Base-by-base conservation (phyloP, 2,329 filamentous ascomycete genomes). In the Penicillium italicum region DNA sequence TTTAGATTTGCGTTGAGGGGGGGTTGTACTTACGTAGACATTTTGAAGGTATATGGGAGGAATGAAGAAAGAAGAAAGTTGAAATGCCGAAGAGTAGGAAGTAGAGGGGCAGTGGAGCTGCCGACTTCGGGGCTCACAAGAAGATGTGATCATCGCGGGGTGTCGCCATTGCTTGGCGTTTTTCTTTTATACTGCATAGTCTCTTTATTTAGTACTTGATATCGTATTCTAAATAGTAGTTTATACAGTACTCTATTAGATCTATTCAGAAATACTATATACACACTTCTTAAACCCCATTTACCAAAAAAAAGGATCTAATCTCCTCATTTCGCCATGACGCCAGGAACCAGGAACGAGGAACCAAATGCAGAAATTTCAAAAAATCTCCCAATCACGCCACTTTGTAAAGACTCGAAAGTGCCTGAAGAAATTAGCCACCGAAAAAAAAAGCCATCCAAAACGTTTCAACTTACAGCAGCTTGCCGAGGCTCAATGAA, bases 401-500 rank as follows among this genome's bases (percentile, higher is more conserved):
- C 61, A 64, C 60, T 44, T 68, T 68, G 58, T 66, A 65, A 11
- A 72, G 54, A 46, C 61, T 64, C 28, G 63, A 54, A 55, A 67
- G 57, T 3, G 58, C 51, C 66, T 68, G 52, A 5, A 46, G 22
- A 49, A 48, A 33, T 50, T 50, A 42, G 47, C 43, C 40, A 45
- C 24, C 6, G 20, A 14, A 33, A 42, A 47, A 31, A 41, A n/a
- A 16, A 41, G 1, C 12, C 18, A 45, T 1, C 2, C 1, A n/a
- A 3, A 31, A 7, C 5, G 3, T 11, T 5, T 5, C 26, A 55
- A 81, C 85, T 74, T 77, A 90, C 87, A 72, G 85, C 83, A 57
- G 91, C 91, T 70, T 90, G 84, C 74, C 85, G 92, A 30, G 93
- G 92, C 75, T 94, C 91, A 66, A 97, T 83, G 71, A 96, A 97